Evolutionary conservation across 2,329 filamentous ascomycete genomes (phyloP).

Genomic region (Westerdykella sp.): DNA sequence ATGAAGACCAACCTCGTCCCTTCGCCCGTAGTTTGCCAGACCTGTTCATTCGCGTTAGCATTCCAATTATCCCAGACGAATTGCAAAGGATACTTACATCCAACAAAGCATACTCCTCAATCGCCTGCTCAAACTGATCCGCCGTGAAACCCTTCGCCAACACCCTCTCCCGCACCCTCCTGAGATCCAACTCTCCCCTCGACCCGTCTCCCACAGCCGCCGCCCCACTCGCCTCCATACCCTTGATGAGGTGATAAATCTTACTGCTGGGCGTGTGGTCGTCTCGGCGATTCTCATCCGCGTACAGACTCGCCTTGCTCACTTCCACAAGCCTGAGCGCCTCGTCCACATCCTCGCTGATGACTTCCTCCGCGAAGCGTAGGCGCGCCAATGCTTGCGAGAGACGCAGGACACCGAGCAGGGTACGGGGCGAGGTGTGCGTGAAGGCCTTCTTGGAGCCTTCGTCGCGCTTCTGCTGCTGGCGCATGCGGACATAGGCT

Average conservation of each 20-base stretch:
- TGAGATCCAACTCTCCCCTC: slow-evolving; percentile 72
- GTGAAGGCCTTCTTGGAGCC: slow-evolving; percentile 87
- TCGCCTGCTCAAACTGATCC: slow-evolving; percentile 78
- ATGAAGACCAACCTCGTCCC: slow-evolving; percentile 51
- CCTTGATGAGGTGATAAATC: slow-evolving; percentile 92
- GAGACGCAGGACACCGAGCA: slow-evolving; percentile 86
- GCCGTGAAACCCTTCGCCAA: slow-evolving; percentile 95
- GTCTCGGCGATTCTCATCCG: slow-evolving; percentile 54
- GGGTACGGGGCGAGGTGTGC: slow-evolving; percentile 87
- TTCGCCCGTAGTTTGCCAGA: slow-evolving; percentile 52
- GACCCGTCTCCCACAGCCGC: slow-evolving; percentile 68
- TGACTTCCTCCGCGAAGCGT: slow-evolving; percentile 77
- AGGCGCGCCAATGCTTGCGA: slow-evolving; percentile 90
- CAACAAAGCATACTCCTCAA: slow-evolving; percentile 82
- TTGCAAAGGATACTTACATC: slow-evolving; percentile 60
- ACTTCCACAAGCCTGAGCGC: slow-evolving; percentile 85
- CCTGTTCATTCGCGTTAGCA: slow-evolving; percentile 36
- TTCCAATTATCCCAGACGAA: background rate
- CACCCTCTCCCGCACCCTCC: slow-evolving; percentile 83
- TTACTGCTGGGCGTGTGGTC: slow-evolving; percentile 77
- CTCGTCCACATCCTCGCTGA: slow-evolving; percentile 92
- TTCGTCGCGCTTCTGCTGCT: slow-evolving; percentile 86
- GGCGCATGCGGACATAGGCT: slow-evolving; percentile 90
- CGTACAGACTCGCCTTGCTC: slow-evolving; percentile 82
- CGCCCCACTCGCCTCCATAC: slow-evolving; percentile 77